Evolutionary conservation across 2,329 filamentous ascomycete species (phyloP), one percentile per base, ranked within the genome.

Genomic region (Alternaria postmessia): DNA sequence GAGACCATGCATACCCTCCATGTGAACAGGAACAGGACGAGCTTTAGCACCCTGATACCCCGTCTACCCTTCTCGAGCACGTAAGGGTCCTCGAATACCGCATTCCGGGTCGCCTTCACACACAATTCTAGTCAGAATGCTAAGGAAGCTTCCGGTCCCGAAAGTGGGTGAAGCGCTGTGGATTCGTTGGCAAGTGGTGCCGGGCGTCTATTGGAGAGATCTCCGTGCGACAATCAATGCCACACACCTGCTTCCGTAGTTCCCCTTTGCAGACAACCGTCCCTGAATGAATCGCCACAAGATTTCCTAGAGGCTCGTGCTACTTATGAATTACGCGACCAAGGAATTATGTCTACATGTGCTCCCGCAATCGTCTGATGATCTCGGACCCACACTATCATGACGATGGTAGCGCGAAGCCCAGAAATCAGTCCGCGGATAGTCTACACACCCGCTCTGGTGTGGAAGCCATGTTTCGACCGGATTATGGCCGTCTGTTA

Each of bases 201-300:
- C 67, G 73, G 71, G 74, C 74, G 73, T 75, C 72, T 75, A 75
- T 69, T 67, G 66, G 64, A 70, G 68, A 70, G 64, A 70, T 66
- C 64, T 70, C 69, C 68, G 73, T 73, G 72, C 67, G 65, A 72
- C 72, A 63, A 66, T 65, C 65, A 69, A 71, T 67, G 56, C 69
- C 67, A 74, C 71, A 74, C 69, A 67, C 61, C 57, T 48, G 59
- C 62, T 54, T 61, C 47, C 51, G 57, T 47, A 54, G 49, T 49
- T 58, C 49, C 60, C 46, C 54, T 59, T 62, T 39, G 54, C 44
- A 55, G 57, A 43, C 49, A 57, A 52, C 20, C 44, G 43, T 62
- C 48, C 42, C 47, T 54, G 56, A 51, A 48, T 39, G 47, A 59
- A 39, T 62, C 52, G 56, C 59, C 56, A 44, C 34, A 56, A 49